Evolutionary conservation across 2,329 filamentous ascomycete species (phyloP).

Genomic region (Aspergillus tamarii): DNA sequence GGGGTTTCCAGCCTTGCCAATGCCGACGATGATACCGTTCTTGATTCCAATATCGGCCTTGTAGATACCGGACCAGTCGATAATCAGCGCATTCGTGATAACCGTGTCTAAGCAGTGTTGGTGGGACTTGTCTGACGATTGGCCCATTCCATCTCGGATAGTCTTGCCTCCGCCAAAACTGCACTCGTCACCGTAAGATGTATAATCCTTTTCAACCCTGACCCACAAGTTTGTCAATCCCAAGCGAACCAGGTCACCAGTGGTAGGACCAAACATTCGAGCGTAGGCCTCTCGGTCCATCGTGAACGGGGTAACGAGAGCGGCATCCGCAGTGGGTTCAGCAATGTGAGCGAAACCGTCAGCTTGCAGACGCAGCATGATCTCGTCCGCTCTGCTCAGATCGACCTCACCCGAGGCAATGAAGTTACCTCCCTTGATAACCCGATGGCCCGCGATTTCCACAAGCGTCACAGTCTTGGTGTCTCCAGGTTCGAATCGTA

Average conservation of each 20-base stretch:
- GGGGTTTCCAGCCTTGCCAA: constrained; percentile 96
- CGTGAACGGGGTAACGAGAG: constrained; percentile 63
- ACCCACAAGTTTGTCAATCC: constrained; percentile 89
- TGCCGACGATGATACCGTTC: constrained; percentile 79
- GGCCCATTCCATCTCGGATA: constrained; percentile 91
- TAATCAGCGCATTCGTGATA: constrained; percentile 83
- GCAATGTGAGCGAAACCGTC: constrained; percentile 79
- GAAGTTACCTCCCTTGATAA: constrained; percentile 83
- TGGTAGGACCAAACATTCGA: constrained; percentile 90
- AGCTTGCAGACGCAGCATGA: constrained; percentile 67
- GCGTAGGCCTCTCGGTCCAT: constrained; percentile 81
- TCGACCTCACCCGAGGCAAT: constrained; percentile 76
- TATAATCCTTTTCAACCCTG: constrained; percentile 82
- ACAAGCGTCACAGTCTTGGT: constrained; percentile 87
- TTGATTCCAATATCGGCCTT: constrained; percentile 97
- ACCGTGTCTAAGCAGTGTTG: constrained; percentile 78
- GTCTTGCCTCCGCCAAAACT: constrained; percentile 95
- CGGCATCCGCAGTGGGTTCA: constrained; percentile 62
- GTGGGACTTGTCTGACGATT: constrained; percentile 76
- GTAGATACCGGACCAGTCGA: constrained; percentile 91
- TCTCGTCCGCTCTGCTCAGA: constrained; percentile 62
- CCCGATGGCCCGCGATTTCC: constrained; percentile 77
- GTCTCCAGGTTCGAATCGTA: constrained; percentile 93
- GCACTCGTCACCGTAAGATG: constrained; percentile 88
- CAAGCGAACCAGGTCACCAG: constrained; percentile 79